Conservation (phyloP, 1,284 basidiomycete genomes). For the Rhodotorula sp. region DNA sequence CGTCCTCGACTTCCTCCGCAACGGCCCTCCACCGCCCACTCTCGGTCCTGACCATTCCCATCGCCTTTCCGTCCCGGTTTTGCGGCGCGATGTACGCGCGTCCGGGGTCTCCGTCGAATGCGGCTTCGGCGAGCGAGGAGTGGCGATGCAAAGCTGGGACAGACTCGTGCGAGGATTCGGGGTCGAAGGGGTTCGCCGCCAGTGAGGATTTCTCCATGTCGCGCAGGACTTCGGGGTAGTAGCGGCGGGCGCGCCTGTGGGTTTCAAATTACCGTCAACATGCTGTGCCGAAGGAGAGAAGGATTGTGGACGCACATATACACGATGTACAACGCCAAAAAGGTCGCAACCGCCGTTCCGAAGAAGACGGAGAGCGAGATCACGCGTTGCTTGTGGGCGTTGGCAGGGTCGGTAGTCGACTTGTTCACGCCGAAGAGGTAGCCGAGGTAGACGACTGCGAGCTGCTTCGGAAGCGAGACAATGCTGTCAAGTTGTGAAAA, state of each 20-base stretch:
- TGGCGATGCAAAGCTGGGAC: not conserved
- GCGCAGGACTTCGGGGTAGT: slow-evolving; percentile 28
- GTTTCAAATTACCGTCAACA: not conserved
- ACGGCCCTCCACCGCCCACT: not conserved
- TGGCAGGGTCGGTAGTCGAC: not conserved
- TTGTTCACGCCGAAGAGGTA: slow-evolving; percentile 16
- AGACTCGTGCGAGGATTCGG: not conserved
- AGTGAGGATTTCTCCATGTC: slow-evolving; percentile 18
- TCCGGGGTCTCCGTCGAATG: slow-evolving; percentile 3
- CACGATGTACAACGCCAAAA: slow-evolving; percentile 32
- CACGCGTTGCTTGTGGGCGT: slow-evolving; percentile 4
- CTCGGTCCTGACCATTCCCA: slow-evolving; percentile 6
- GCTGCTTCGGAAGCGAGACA: slow-evolving; percentile 50
- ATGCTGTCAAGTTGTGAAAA: slow-evolving; percentile 13
- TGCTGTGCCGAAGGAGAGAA: not conserved
- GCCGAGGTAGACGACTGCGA: slow-evolving; percentile 45
- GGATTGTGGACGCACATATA: slow-evolving; percentile 1
- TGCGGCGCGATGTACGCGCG: not conserved
- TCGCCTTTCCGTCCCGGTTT: slow-evolving; percentile 2
- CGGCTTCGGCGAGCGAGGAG: slow-evolving; percentile 2
- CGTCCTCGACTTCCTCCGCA: not conserved
- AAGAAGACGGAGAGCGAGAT: slow-evolving; percentile 27
- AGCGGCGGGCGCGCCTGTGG: slow-evolving; percentile 24
- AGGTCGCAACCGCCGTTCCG: slow-evolving; percentile 20
- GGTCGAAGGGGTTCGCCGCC: not conserved